Percentiles rank a stretch among this genome's conserved stretches.
Conservation (phyloP, 2,329 filamentous ascomycete genomes). For the Aureobasidium sp. region DNA sequence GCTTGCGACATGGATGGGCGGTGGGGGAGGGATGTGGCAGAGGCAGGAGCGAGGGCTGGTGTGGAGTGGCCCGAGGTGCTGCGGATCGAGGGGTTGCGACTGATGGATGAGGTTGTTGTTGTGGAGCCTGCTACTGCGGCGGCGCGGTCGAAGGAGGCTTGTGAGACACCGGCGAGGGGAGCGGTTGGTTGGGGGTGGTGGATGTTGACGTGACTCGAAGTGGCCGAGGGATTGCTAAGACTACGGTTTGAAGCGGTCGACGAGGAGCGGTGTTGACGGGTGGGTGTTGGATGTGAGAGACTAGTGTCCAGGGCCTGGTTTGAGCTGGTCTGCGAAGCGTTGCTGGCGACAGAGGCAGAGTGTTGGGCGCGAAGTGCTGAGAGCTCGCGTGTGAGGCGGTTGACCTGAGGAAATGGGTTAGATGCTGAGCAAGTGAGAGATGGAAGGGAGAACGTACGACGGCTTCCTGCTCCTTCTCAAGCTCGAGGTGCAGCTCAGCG, state of each 20-base stretch:
- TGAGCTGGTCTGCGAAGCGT: conserved; percentile 45
- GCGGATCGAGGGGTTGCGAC: conserved; percentile 27
- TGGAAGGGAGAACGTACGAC: conserved; percentile 54
- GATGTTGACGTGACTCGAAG: conserved; percentile 21
- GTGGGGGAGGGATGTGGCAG: conserved; percentile 22
- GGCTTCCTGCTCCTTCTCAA: conserved; percentile 93
- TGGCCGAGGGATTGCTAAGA: conserved; percentile 18
- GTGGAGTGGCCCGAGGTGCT: conserved; percentile 29
- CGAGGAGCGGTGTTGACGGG: conserved; percentile 42
- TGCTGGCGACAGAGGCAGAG: conserved; percentile 57
- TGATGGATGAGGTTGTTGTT: conserved; percentile 19
- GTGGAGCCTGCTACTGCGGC: conserved; percentile 24
- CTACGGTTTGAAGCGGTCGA: conserved; percentile 21
- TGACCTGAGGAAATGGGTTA: conserved; percentile 55
- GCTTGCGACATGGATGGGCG: conserved; percentile 28
- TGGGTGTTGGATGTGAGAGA: conserved; percentile 48
- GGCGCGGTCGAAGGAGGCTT: conserved; percentile 31
- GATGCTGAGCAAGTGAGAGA: not conserved
- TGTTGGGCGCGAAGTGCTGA: conserved; percentile 65
- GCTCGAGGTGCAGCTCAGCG: conserved; percentile 77
- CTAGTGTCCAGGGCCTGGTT: conserved; percentile 36
- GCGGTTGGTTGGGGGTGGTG: conserved; percentile 16
- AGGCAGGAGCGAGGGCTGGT: conserved; percentile 25
- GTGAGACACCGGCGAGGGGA: conserved; percentile 25
- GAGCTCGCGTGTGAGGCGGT: conserved; percentile 85